phyloP scores from a whole-genome alignment of 495 filamentous ascomycete species.

The Penicillium psychrofluorescens region DNA sequence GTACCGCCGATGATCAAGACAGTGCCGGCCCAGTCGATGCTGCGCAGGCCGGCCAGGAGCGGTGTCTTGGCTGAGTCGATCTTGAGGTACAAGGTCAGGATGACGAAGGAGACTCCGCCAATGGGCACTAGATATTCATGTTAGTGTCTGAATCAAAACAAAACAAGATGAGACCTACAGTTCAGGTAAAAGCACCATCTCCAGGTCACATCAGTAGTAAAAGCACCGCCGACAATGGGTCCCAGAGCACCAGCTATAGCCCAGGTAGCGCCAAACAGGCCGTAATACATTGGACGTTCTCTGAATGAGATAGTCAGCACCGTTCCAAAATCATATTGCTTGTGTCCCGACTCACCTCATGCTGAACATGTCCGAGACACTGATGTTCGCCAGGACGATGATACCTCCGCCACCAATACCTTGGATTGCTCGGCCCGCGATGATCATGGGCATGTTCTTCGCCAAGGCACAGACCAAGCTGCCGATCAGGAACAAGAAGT shows the following conservation, averaged over 20 bases:
- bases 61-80: slow-evolving; percentile 71
- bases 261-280: slow-evolving; percentile 64
- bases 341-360: slow-evolving; percentile 36
- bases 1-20: slow-evolving; percentile 67
- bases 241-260: slow-evolving; percentile 67
- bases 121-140: slow-evolving; percentile 48
- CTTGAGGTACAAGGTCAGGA: slow-evolving; percentile 64
- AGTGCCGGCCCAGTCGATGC: slow-evolving; percentile 71
- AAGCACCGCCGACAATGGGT: slow-evolving; percentile 69
- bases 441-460: slow-evolving; percentile 62
- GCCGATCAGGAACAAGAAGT: slow-evolving; percentile 66
- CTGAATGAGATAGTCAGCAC: slow-evolving; percentile 25
- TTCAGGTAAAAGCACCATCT: slow-evolving; percentile 62
- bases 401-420: slow-evolving; percentile 80
- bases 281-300: slow-evolving; percentile 56
- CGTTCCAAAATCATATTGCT: not conserved
- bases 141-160: slow-evolving; percentile 6
- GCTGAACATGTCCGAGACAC: slow-evolving; percentile 74
- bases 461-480: slow-evolving; percentile 65
- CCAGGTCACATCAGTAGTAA: slow-evolving; percentile 58
- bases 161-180: slow-evolving; percentile 28
- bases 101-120: slow-evolving; percentile 58
- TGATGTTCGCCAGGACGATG: slow-evolving; percentile 73
- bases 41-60: slow-evolving; percentile 59
- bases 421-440: slow-evolving; percentile 71